Base-by-base conservation (phyloP, 148 eudicot genomes). In the Rhododendron kiyosumense region DNA sequence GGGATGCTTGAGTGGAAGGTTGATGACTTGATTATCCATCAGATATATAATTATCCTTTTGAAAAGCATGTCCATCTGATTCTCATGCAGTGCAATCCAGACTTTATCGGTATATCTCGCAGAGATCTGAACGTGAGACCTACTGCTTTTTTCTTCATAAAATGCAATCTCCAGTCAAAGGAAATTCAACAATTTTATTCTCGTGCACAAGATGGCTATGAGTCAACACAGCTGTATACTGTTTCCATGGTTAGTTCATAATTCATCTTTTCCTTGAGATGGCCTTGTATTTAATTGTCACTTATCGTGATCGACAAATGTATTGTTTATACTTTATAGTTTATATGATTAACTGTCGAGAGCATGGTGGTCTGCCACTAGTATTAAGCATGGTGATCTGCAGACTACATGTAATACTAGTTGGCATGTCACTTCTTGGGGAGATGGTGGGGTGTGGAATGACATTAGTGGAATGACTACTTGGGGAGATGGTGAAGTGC, bases 101-200 rank as follows among this genome's bases (percentile, higher is more conserved):
- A 91, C 79, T 93, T 97, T 76, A 94, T 97, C 83, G 99, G 99
- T 57, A 89, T 97, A 85, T 95, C 98, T 46, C 94, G 93, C 45
- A 93, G 99, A 83, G 93, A 91, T 85, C 79, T 93, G 89, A 97
- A 97, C 87, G 96, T 95, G 75, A 93, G 99, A 84, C 98, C 99
- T 84, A 86, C 98, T 83, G 98, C 98, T 67, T 95, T 97, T 92
- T 97, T 97, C 93, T 97, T 90, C 89, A 92, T 97, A 78, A 94
- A 90, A 87, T 97, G 99, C 89, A 85, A 86, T 80, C 93, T 97
- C 74, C 90, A 78, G 41, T 97, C 99, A 32, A 76, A 91, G 82
- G 95, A 97, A 89, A 88, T 95, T 89, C 96, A 95, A 85, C 89
- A 91, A 84, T 88, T 92, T 45, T 97, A 97, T 85, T 79, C 86